A percentile compares a stretch with the other conserved stretches of the same genome.
Evolutionary conservation across 371 early-diverging fungal species (phyloP).

Genomic region (Syncephalis plumigaleata): DNA sequence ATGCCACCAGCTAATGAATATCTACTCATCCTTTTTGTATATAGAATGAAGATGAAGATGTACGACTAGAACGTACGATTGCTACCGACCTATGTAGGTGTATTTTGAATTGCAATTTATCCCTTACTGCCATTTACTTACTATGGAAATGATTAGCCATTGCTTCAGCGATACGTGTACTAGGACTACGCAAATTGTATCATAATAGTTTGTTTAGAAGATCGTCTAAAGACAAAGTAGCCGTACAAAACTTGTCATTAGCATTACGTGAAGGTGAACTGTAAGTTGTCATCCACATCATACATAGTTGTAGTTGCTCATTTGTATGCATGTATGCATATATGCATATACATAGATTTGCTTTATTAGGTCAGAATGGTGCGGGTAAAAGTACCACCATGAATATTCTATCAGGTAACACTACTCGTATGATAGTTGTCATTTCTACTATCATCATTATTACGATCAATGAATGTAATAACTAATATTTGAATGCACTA

Average conservation of each 20-base stretch:
- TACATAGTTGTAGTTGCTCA: no score
- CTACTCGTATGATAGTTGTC: no score
- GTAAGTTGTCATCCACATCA: no score
- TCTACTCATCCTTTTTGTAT: neutral
- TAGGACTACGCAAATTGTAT: slow-evolving; percentile 33
- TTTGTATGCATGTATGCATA: neutral
- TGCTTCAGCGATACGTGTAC: no score
- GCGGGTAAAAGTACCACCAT: slow-evolving; percentile 49
- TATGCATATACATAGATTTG: slow-evolving; percentile 7
- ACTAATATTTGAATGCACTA: no score
- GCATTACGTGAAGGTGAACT: slow-evolving; percentile 37
- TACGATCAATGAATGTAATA: no score
- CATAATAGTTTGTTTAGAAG: slow-evolving; percentile 14
- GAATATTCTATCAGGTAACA: slow-evolving; percentile 34
- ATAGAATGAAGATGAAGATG: slow-evolving; percentile 32
- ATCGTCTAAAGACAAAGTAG: slow-evolving; percentile 34
- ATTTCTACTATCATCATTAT: no score
- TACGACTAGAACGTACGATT: slow-evolving; percentile 15
- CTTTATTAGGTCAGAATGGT: slow-evolving; percentile 53
- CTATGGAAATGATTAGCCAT: no score
- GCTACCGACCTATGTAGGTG: slow-evolving; percentile 11
- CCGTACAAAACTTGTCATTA: slow-evolving; percentile 34
- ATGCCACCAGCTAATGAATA: no score
- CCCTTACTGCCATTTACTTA: no score
- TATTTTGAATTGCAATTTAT: slow-evolving; percentile 24